Percentiles rank a stretch among this genome's conserved stretches.
Evolutionary conservation across 805 yeast species (phyloP).

Genomic region (Myxozyma monticola): DNA sequence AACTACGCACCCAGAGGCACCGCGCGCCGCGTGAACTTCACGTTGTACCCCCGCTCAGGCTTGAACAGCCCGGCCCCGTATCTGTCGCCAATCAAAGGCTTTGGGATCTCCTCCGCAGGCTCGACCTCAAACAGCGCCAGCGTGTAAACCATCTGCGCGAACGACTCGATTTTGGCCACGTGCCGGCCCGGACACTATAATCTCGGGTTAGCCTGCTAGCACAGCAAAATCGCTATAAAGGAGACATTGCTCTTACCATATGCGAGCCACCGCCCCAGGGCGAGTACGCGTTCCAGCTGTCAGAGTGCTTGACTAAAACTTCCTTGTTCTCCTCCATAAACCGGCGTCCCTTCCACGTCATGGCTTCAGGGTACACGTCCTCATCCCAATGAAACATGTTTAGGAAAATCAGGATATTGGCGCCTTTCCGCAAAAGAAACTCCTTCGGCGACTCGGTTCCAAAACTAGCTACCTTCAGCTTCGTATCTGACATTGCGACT

Average conservation of each 20-base stretch:
- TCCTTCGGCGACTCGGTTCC: not conserved
- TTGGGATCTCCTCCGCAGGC: slow-evolving; percentile 6
- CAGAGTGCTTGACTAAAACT: not conserved
- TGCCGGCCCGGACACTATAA: slow-evolving; percentile 26
- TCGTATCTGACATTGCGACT: slow-evolving; percentile 9
- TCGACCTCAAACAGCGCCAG: slow-evolving; percentile 11
- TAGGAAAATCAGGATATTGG: slow-evolving; percentile 6
- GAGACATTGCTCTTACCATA: slow-evolving; percentile 3
- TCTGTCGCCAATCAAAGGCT: slow-evolving; percentile 9
- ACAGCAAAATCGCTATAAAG: not conserved
- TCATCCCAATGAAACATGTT: slow-evolving; percentile 24
- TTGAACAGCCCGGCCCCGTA: slow-evolving; percentile 10
- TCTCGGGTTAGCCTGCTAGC: not conserved
- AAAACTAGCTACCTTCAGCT: not conserved
- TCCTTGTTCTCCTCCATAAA: slow-evolving; percentile 18
- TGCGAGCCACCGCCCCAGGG: slow-evolving; percentile 29
- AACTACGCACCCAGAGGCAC: slow-evolving; percentile 1
- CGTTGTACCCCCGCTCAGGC: slow-evolving; percentile 6
- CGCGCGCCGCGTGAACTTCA: not conserved
- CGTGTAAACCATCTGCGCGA: slow-evolving; percentile 6
- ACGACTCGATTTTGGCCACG: slow-evolving; percentile 15
- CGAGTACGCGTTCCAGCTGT: slow-evolving; percentile 8
- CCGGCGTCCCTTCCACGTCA: slow-evolving; percentile 18
- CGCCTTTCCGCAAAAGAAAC: slow-evolving; percentile 1
- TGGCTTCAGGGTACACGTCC: slow-evolving; percentile 25